Evolutionary conservation across 2,329 filamentous ascomycete species (phyloP).

Genomic region (Decorospora gaudefroyi): DNA sequence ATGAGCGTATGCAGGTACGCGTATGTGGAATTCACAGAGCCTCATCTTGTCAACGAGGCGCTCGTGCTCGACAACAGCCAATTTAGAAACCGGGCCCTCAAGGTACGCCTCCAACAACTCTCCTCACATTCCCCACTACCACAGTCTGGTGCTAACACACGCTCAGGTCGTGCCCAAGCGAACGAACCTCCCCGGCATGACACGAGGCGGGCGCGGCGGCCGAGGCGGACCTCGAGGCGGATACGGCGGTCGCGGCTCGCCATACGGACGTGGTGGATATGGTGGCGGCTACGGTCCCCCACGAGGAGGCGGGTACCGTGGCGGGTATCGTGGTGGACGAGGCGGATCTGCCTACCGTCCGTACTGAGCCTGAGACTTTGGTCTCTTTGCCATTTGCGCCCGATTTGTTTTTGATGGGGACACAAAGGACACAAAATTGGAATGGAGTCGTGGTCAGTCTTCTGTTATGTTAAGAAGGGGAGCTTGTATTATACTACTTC

Average conservation of each 20-base stretch:
- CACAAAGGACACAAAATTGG: conserved; percentile 11
- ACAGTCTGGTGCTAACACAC: conserved; percentile 23
- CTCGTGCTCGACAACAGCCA: conserved; percentile 95
- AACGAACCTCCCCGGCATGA: conserved; percentile 95
- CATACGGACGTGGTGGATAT: conserved; percentile 41
- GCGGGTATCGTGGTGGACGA: conserved; percentile 42
- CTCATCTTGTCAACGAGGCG: conserved; percentile 87
- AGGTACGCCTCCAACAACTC: conserved; percentile 61
- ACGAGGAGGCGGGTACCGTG: conserved; percentile 51
- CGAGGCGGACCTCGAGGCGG: conserved; percentile 55
- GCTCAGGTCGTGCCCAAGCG: conserved; percentile 81
- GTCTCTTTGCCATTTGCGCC: conserved; percentile 3
- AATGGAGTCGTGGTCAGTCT: conserved; percentile 10
- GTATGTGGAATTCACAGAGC: conserved; percentile 97
- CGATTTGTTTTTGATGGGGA: not conserved
- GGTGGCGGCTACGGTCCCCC: conserved; percentile 46
- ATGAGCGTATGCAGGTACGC: conserved; percentile 74
- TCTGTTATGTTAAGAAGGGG: conserved; percentile 8
- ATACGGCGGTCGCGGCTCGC: conserved; percentile 59
- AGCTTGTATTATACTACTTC: conserved; percentile 12
- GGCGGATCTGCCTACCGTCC: conserved; percentile 33
- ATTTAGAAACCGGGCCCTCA: conserved; percentile 92
- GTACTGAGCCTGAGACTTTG: conserved; percentile 17
- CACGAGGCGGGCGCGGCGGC: conserved; percentile 70
- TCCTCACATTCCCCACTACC: not conserved